phyloP scores from a whole-genome alignment of 2,329 filamentous ascomycete genomes.

The Exophiala spinifera region DNA sequence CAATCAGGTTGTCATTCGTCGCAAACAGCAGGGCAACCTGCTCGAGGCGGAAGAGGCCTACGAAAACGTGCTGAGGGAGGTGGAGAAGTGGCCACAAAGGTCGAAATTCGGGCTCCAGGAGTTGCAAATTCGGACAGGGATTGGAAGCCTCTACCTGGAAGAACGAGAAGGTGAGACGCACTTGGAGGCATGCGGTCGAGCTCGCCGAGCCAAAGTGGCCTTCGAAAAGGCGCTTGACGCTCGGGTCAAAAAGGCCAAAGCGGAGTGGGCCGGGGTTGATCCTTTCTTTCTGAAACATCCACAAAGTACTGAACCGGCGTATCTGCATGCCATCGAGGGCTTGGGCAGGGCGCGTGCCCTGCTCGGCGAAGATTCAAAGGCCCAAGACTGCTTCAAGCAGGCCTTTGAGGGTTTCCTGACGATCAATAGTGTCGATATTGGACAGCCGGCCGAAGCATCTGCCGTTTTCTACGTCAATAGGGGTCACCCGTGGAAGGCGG shows the following conservation, averaged over 20 bases:
- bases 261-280: constrained; percentile 1
- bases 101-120: neutral
- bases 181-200: neutral
- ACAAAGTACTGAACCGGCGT: constrained; percentile 1
- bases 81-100: constrained; percentile 4
- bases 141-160: constrained; percentile 1
- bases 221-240: neutral
- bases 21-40: neutral
- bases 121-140: neutral
- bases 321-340: neutral
- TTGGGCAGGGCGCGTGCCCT: neutral
- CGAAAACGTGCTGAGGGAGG: neutral
- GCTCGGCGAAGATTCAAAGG: neutral
- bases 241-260: neutral
- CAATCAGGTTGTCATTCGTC: neutral
- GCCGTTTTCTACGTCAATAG: neutral
- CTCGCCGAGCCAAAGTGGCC: neutral
- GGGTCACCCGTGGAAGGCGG: neutral
- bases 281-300: neutral
- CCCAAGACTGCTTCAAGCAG: neutral
- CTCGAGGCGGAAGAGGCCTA: neutral
- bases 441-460: neutral
- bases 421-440: neutral
- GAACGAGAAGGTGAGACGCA: constrained; percentile 1
- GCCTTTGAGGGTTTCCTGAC: constrained; percentile 1